phyloP scores from a whole-genome alignment of 768 basidiomycete species.

The Tylopilus plumbeoviolaceoides region DNA sequence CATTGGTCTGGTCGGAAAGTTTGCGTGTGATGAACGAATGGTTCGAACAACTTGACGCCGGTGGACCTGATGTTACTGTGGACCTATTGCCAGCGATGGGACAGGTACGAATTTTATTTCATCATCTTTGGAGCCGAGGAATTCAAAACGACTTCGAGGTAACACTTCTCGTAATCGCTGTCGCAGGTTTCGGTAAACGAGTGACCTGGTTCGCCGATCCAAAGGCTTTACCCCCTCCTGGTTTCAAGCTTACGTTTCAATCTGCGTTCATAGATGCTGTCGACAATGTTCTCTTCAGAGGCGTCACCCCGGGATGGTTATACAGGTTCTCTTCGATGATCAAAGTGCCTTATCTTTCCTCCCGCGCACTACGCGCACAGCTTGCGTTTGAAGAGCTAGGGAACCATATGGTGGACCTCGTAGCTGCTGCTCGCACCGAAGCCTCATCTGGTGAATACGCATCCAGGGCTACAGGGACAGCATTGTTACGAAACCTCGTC shows the following conservation, averaged over 20 bases:
- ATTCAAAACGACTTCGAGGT: constrained; percentile 14
- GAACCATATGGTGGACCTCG: constrained; percentile 39
- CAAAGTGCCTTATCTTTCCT: constrained; percentile 36
- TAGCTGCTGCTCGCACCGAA: constrained; percentile 36
- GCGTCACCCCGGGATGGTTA: constrained; percentile 34
- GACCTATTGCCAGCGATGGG: constrained; percentile 10
- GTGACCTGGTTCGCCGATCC: constrained; percentile 33
- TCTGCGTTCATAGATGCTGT: constrained; percentile 28
- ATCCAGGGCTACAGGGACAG: constrained; percentile 25
- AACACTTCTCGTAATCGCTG: constrained; percentile 38
- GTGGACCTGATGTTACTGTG: constrained; percentile 17
- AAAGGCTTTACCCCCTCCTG: constrained; percentile 20
- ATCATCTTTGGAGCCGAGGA: neutral
- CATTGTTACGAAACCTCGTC: constrained; percentile 43
- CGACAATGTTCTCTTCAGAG: constrained; percentile 27
- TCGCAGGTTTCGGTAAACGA: constrained; percentile 40
- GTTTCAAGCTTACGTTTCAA: constrained; percentile 35
- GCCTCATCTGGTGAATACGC: constrained; percentile 26
- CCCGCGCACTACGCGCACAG: constrained; percentile 25
- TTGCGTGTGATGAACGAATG: constrained; percentile 39
- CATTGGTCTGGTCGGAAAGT: constrained; percentile 47
- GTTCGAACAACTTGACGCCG: constrained; percentile 36
- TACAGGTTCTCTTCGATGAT: constrained; percentile 19
- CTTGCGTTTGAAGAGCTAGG: constrained; percentile 36
- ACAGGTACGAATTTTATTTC: constrained; percentile 7